A percentile compares a stretch with the other conserved stretches of the same genome.
phyloP scores from a whole-genome alignment of 805 yeast genomes.

The Priceomyces haplophilus region DNA sequence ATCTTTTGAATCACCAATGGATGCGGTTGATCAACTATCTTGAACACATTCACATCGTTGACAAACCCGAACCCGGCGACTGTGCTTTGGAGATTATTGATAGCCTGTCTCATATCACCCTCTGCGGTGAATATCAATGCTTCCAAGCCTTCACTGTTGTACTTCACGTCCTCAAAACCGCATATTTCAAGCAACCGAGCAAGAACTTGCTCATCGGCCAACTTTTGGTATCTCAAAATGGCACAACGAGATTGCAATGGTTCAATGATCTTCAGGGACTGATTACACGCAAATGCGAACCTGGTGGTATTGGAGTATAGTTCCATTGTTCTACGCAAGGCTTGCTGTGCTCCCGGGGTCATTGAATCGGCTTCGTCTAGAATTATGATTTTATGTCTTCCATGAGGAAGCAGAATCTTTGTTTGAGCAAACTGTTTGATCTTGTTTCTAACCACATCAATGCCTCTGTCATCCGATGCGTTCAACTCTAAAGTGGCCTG shows the following conservation, averaged over 20 bases:
- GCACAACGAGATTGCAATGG: constrained; percentile 97
- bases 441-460: constrained; percentile 89
- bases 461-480: constrained; percentile 97
- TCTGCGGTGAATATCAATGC: constrained; percentile 94
- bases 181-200: constrained; percentile 70
- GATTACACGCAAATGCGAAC: constrained; percentile 98
- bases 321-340: constrained; percentile 92
- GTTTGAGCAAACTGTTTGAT: constrained; percentile 96
- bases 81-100: constrained; percentile 90
- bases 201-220: constrained; percentile 82
- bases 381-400: constrained; percentile 88
- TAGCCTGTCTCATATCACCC: constrained; percentile 98
- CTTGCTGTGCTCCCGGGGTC: constrained; percentile 97
- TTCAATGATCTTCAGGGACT: constrained; percentile 89
- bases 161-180: constrained; percentile 66
- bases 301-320: constrained; percentile 92
- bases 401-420: constrained; percentile 80
- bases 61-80: constrained; percentile 91
- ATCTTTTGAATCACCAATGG: constrained; percentile 76
- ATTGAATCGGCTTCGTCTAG: constrained; percentile 94
- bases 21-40: constrained; percentile 94
- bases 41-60: constrained; percentile 89
- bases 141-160: constrained; percentile 84
- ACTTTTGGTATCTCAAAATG: constrained; percentile 75
- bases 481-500: constrained; percentile 91